A percentile compares a stretch with the other conserved stretches of the same genome.
Evolutionary conservation across 2,329 filamentous ascomycete genomes (phyloP).

Genomic region (Hymenoscyphus infarciens): DNA sequence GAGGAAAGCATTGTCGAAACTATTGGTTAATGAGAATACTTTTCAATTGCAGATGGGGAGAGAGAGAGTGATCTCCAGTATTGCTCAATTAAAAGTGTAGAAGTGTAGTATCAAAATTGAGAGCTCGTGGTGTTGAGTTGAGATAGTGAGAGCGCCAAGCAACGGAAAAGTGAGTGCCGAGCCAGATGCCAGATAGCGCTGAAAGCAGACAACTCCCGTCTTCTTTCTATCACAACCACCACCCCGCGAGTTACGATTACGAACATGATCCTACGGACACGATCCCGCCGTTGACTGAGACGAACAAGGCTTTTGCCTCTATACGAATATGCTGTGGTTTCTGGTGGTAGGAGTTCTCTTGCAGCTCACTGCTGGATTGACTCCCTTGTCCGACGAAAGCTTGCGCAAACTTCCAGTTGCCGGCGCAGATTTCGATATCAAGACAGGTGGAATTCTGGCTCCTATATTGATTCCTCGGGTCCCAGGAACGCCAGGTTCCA

Average conservation of each 20-base stretch:
- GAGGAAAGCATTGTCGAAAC: background rate
- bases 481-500: constrained; percentile 75
- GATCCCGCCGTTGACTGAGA: constrained; percentile 21
- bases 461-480: constrained; percentile 88
- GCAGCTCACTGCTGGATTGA: constrained; percentile 27
- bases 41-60: background rate
- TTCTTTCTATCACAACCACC: background rate
- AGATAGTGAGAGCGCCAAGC: too few species aligned
- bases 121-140: background rate
- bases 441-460: constrained; percentile 70
- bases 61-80: too few species aligned
- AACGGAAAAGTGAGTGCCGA: too few species aligned
- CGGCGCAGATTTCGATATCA: constrained; percentile 73
- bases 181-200: constrained; percentile 1
- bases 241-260: background rate
- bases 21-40: background rate
- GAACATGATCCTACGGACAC: constrained; percentile 19
- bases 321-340: constrained; percentile 21
- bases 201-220: background rate
- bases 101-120: background rate
- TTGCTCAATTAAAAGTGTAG: background rate
- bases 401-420: constrained; percentile 69
- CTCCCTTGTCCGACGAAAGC: constrained; percentile 67
- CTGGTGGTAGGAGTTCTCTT: constrained; percentile 20
- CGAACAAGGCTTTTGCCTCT: constrained; percentile 23